Base-by-base conservation (phyloP, 257 asterid species). In the Prunella vulgaris region DNA sequence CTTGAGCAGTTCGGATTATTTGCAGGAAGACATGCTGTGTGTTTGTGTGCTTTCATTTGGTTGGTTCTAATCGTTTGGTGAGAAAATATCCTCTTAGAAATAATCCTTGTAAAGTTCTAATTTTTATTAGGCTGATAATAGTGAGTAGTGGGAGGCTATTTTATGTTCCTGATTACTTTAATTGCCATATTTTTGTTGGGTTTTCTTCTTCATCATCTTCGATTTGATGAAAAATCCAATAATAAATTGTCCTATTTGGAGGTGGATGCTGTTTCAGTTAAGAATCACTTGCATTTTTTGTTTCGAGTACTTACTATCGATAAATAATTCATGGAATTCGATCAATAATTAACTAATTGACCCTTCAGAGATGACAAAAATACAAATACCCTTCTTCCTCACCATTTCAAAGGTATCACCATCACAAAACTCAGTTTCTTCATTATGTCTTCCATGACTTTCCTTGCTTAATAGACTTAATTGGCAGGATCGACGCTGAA, bases 41-140 rank as follows among this genome's bases (percentile, higher is more conserved):
- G 75, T 77, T 80, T 80, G 76, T 67, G 61, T 71, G 76, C 20
- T 51, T 51, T 51, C 58, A 18, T 17, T 51, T 51, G 73, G 73
- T 70, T 86, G 83, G 78, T 77, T 79, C 83, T 74, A 75, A 82
- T 83, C 76, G 79, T 79, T 83, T 69, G 37, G 77, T 79, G 80
- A 73, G 83, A 84, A 72, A 59, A 62, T 66, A 74, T 64, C 42
- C 57, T 38, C 35, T 65, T 64, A 76, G 85, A 69, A 75, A 71
- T 61, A 76, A 77, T 76, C 80, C 61, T 40, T 87, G 97, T 91
- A 91, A 82, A 88, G 91, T 65, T 88, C 72, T 80, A 75, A 15
- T 77, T 60, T 10, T 22, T 22, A 30, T 53, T 86, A 79, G 87
- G 88, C 75, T 78, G 90, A 82, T 81, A 66, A 73, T 69, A 38